Evolutionary conservation across 2,329 filamentous ascomycete species (phyloP).

Genomic region (Colletotrichum sidae): DNA sequence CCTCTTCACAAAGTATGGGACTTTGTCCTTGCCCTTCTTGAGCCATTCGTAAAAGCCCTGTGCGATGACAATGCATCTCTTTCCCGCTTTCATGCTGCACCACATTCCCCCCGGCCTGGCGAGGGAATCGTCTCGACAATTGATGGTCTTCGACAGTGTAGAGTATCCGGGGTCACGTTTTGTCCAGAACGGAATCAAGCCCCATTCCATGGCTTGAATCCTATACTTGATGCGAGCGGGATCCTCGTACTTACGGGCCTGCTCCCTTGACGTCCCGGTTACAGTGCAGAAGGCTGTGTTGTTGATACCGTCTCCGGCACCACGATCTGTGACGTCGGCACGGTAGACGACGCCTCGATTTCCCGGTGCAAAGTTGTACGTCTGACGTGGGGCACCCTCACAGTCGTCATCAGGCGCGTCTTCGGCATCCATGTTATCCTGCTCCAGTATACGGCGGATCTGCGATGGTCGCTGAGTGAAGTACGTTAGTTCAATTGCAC

Average conservation of each 20-base stretch:
- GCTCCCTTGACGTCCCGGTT: conserved; percentile 35
- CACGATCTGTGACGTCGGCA: conserved; percentile 74
- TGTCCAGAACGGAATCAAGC: conserved; percentile 92
- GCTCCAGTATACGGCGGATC: conserved; percentile 77
- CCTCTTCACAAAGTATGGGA: conserved; percentile 86
- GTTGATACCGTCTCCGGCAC: conserved; percentile 50
- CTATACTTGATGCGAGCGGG: conserved; percentile 71
- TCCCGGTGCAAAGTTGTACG: conserved; percentile 93
- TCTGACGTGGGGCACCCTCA: conserved; percentile 72
- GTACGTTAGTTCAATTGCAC: conserved; percentile 1
- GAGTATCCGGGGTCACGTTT: conserved; percentile 84
- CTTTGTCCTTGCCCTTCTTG: conserved; percentile 83
- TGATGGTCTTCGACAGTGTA: conserved; percentile 88
- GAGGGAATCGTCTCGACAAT: conserved; percentile 92
- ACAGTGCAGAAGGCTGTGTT: not conserved
- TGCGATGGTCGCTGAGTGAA: conserved; percentile 76
- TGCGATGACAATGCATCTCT: conserved; percentile 87
- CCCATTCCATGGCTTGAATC: conserved; percentile 96
- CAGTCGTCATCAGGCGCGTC: conserved; percentile 78
- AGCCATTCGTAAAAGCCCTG: conserved; percentile 98
- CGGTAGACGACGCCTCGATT: conserved; percentile 88
- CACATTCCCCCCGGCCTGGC: conserved; percentile 84
- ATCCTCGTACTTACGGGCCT: conserved; percentile 39
- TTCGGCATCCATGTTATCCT: conserved; percentile 79
- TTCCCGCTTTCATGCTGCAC: conserved; percentile 89